These are phyloP conservation scores for Coniella vitis DNA, from an alignment of 2,329 filamentous ascomycete genomes.

Conservation along the genomic window DNA sequence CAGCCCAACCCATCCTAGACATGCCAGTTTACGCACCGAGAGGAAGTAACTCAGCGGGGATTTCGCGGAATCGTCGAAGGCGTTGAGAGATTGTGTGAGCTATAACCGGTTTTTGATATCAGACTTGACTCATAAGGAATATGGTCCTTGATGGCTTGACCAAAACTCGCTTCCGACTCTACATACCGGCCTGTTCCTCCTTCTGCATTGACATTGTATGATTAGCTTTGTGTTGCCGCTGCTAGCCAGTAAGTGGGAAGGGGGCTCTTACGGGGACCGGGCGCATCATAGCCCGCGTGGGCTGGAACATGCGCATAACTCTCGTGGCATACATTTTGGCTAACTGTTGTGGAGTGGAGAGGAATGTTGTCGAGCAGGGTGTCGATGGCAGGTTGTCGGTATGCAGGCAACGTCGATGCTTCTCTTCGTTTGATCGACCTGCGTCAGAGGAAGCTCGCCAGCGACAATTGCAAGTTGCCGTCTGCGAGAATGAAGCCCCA, in stretches of 20 bases:
- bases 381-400: constrained; percentile 15
- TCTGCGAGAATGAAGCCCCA: constrained; percentile 7
- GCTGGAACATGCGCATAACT: constrained; percentile 60
- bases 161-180: neutral
- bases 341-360: constrained; percentile 24
- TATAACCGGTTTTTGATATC: constrained; percentile 31
- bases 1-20: neutral
- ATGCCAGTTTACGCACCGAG: constrained; percentile 60
- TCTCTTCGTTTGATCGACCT: constrained; percentile 3
- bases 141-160: constrained; percentile 11
- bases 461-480: constrained; percentile 3
- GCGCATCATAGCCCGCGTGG: constrained; percentile 59
- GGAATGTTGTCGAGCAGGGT: constrained; percentile 13
- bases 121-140: constrained; percentile 5
- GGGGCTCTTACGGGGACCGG: constrained; percentile 62
- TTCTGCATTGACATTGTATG: constrained; percentile 41
- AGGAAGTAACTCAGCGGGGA: constrained; percentile 90
- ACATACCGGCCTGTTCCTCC: constrained; percentile 63
- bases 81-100: constrained; percentile 97
- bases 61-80: constrained; percentile 78
- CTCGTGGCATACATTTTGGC: constrained; percentile 59
- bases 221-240: constrained; percentile 20
- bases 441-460: constrained; percentile 9
- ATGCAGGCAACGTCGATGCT: constrained; percentile 2
- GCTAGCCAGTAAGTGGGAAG: neutral